phyloP scores from a whole-genome alignment of 768 basidiomycete genomes.

The Suillus paluster region DNA sequence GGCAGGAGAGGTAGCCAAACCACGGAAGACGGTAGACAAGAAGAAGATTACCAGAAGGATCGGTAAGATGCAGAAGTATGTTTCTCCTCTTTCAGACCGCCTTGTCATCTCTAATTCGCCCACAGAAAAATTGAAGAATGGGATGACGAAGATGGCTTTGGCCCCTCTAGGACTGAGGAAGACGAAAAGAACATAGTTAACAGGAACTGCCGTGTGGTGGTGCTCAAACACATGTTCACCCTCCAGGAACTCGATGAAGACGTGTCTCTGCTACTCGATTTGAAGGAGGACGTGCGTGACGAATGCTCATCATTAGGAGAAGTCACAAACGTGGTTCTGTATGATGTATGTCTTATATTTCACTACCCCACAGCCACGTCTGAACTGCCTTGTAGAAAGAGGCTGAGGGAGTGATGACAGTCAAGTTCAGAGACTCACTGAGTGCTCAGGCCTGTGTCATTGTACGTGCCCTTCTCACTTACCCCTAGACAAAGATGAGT shows the following conservation, averaged over 20 bases:
- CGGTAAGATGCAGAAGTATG: constrained; percentile 86
- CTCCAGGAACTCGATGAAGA: constrained; percentile 86
- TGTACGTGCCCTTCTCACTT: constrained; percentile 48
- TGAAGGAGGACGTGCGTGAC: constrained; percentile 96
- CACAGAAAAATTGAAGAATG: constrained; percentile 89
- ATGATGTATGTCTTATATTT: constrained; percentile 69
- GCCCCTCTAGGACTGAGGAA: constrained; percentile 64
- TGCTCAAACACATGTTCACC: constrained; percentile 95
- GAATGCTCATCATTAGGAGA: constrained; percentile 90
- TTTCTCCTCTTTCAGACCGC: neutral
- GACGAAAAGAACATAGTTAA: constrained; percentile 51
- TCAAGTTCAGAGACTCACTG: constrained; percentile 93
- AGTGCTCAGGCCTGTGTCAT: constrained; percentile 92
- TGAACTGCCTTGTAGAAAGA: constrained; percentile 66
- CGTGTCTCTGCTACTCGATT: constrained; percentile 80
- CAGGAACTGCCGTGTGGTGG: constrained; percentile 79
- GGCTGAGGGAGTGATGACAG: constrained; percentile 90
- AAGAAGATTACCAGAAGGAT: constrained; percentile 77
- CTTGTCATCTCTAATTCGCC: neutral
- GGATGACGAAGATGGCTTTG: constrained; percentile 94
- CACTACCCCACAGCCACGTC: constrained; percentile 8
- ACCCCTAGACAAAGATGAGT: neutral
- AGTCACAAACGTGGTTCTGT: constrained; percentile 93
- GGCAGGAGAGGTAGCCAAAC: constrained; percentile 47
- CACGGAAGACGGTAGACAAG: constrained; percentile 71